phyloP scores from a whole-genome alignment of 2,329 filamentous ascomycete genomes.

The Daldinia eschscholtzii region DNA sequence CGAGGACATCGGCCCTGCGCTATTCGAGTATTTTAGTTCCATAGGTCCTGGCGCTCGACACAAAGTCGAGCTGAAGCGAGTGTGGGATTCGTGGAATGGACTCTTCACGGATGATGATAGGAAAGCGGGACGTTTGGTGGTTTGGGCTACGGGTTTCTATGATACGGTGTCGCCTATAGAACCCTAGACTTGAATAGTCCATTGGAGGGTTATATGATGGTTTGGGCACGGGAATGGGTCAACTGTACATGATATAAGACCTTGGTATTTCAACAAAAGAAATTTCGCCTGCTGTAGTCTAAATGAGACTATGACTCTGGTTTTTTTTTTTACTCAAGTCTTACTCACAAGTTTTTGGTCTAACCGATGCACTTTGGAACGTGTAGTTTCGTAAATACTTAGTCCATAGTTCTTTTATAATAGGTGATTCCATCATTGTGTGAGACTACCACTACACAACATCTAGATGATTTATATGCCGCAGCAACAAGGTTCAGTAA shows the following conservation, averaged over 20 bases:
- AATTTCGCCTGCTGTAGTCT: neutral
- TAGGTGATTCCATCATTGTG: no score
- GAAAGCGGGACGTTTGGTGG: constrained; percentile 67
- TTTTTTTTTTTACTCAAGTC: no score
- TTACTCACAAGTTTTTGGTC: no score
- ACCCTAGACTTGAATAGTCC: constrained; percentile 12
- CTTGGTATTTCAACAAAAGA: no score
- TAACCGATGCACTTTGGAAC: no score
- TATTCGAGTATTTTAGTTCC: constrained; percentile 60
- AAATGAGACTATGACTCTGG: neutral
- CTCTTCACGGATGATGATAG: constrained; percentile 73
- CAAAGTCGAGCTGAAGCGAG: constrained; percentile 59
- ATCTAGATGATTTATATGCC: neutral
- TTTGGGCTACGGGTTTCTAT: constrained; percentile 62
- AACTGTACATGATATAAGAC: neutral
- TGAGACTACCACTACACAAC: no score
- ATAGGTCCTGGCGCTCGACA: constrained; percentile 56
- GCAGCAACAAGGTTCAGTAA: neutral
- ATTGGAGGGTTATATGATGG: neutral
- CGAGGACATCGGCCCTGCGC: constrained; percentile 65
- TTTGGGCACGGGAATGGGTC: neutral
- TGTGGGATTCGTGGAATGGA: constrained; percentile 71
- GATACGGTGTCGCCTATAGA: constrained; percentile 32
- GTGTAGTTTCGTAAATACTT: no score
- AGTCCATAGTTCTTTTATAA: no score